Base-by-base conservation (phyloP, 805 yeast species). In the Clavispora phyllophila region DNA sequence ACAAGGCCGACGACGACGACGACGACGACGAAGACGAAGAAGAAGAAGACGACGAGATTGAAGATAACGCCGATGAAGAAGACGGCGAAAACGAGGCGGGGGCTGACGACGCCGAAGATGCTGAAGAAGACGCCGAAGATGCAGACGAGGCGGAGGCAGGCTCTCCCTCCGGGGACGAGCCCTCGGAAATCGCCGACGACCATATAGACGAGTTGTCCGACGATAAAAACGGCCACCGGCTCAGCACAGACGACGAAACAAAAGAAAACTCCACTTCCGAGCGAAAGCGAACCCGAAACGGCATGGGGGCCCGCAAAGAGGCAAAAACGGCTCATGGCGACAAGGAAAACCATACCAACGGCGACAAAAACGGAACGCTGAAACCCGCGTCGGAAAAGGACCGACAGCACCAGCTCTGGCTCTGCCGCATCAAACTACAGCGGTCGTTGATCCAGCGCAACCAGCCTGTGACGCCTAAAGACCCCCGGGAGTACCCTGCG, bases 401-500 rank as follows among this genome's bases (percentile, higher is more conserved):
- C 43, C 65, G 63, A 47, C 66, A 66, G 40, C 72, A 69, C 37
- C 74, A 70, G 51, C 60, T 72, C 39, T 71, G 75, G 75, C 58
- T 66, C 5, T 73, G 77, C 49, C 63, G 81, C 28, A 68, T 69
- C 36, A 68, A 65, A 46, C 62, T 76, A 35, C 81, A 76, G 56
- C 61, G 72, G 50, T 68, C 77, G 8, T 59, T 76, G 22, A 63
- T 76, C 37, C 79, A 75, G 51, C 50, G 79, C 52, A 62, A 60
- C 38, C 70, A 64, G 45, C 67, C 71, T 5, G 61, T 55, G 18
- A 65, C 70, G 0, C 72, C 72, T 8, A 54, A 59, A 31, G 68
- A 66, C 46, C 61, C 68, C 12, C 56, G 48, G 38, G 56, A 51
- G 12, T 57, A 56, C 17, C 63, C 63, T 5, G 69, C 68, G 5